A percentile compares a stretch with the other conserved stretches of the same genome.
These are phyloP conservation scores for Chrysanthemum makinoi DNA, from an alignment of 129 eudicot genomes.

Conservation along the genomic window DNA sequence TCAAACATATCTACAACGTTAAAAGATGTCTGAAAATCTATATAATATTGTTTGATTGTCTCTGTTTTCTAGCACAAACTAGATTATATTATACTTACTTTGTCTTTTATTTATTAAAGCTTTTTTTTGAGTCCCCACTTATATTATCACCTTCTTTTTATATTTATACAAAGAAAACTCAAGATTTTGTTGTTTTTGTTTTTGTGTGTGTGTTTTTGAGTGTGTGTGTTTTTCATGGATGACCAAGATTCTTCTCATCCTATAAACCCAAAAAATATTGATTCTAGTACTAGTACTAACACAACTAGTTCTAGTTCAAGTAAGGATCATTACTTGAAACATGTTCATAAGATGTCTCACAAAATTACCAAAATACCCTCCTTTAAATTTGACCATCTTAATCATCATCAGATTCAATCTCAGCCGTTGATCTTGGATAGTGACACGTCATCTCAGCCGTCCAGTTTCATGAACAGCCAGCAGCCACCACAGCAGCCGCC, in stretches of 20 bases:
- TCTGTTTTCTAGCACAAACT: slow-evolving; percentile 29
- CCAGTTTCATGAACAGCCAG: slow-evolving; percentile 34
- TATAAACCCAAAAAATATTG: background rate
- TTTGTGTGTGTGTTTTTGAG: slow-evolving; percentile 9
- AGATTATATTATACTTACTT: slow-evolving; percentile 17
- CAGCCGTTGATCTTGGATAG: slow-evolving; percentile 24
- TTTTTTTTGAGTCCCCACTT: slow-evolving; percentile 13
- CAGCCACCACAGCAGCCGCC: slow-evolving; percentile 79
- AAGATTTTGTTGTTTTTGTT: background rate
- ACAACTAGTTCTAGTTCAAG: background rate
- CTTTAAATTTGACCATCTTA: slow-evolving; percentile 26
- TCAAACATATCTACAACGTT: slow-evolving; percentile 39
- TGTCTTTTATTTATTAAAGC: slow-evolving; percentile 16
- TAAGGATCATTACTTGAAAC: slow-evolving; percentile 53
- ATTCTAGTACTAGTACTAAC: background rate
- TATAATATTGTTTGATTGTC: slow-evolving; percentile 34
- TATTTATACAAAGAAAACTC: background rate
- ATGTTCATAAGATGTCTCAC: slow-evolving; percentile 65
- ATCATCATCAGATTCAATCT: slow-evolving; percentile 7
- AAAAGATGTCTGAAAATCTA: slow-evolving; percentile 26
- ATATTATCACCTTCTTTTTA: background rate
- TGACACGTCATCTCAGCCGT: slow-evolving; percentile 42
- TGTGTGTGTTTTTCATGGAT: slow-evolving; percentile 35
- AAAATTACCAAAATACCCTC: slow-evolving; percentile 69
- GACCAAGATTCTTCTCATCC: background rate